A percentile compares a stretch with the other conserved stretches of the same genome.
phyloP scores from a whole-genome alignment of 2,329 filamentous ascomycete genomes.

The Talaromyces pinophilus region DNA sequence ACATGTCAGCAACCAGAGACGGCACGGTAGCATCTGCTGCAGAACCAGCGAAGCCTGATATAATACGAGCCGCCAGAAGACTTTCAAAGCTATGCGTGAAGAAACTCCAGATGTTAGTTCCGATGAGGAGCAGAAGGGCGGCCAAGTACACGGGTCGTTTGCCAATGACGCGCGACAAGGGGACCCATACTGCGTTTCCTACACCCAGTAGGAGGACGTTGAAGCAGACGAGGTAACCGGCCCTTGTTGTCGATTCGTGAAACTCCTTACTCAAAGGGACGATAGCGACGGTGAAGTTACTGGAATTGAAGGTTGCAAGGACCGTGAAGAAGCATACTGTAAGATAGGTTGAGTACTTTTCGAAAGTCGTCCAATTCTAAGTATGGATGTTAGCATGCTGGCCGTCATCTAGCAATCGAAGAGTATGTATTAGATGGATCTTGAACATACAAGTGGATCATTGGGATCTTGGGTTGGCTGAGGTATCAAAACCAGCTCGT shows the following conservation, averaged over 20 bases:
- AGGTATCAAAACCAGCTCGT: background rate
- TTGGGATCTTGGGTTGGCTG: background rate
- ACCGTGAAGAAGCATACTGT: slow-evolving; percentile 45
- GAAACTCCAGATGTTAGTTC: background rate
- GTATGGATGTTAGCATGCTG: background rate
- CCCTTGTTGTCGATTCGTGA: background rate
- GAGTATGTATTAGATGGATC: background rate
- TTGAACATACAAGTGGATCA: background rate
- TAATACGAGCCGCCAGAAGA: background rate
- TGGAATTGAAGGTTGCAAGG: slow-evolving; percentile 43
- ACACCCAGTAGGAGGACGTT: background rate
- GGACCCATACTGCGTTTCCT: background rate
- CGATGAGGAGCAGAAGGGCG: background rate
- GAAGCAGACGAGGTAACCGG: background rate
- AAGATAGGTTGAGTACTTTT: slow-evolving; percentile 31
- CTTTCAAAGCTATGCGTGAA: background rate
- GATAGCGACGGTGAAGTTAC: slow-evolving; percentile 43
- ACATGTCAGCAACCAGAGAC: slow-evolving; percentile 40
- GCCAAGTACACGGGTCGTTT: background rate
- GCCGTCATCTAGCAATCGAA: background rate
- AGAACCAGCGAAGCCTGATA: background rate
- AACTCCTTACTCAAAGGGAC: slow-evolving; percentile 33
- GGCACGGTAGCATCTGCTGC: slow-evolving; percentile 41
- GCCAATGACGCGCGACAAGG: background rate
- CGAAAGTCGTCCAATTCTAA: background rate